Conservation (phyloP, 1,139 yeast species). For the Yamadazyma mexicana region DNA sequence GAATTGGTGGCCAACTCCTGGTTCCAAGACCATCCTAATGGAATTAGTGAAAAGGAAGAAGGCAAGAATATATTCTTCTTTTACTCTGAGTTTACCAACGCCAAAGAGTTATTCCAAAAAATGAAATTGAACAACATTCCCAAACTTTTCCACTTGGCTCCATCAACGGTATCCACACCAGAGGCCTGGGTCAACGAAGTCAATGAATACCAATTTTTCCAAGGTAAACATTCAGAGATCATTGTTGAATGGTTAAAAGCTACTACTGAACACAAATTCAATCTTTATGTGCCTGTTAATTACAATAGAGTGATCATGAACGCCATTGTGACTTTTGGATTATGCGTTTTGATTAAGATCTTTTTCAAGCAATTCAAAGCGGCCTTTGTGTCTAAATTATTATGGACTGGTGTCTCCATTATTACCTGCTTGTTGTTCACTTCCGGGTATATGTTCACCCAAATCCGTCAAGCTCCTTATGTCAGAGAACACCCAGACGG, state of each 20-base stretch:
- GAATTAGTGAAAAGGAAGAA: conserved; percentile 27
- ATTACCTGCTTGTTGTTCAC: conserved; percentile 68
- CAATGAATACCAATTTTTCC: conserved; percentile 50
- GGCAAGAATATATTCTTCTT: conserved; percentile 63
- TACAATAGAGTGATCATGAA: conserved; percentile 51
- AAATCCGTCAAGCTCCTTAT: conserved; percentile 76
- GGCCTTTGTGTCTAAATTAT: conserved; percentile 26
- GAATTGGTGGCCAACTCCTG: conserved; percentile 58
- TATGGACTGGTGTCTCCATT: conserved; percentile 70
- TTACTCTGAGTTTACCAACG: conserved; percentile 65
- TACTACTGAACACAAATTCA: conserved; percentile 44
- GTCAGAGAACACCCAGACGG: conserved; percentile 60
- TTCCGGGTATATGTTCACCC: conserved; percentile 92
- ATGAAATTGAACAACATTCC: conserved; percentile 76
- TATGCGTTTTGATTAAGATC: conserved; percentile 20
- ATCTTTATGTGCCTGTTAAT: conserved; percentile 56
- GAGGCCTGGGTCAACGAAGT: conserved; percentile 35
- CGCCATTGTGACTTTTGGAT: conserved; percentile 38
- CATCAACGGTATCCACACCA: conserved; percentile 41
- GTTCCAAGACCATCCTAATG: conserved; percentile 45
- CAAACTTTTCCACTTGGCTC: conserved; percentile 63
- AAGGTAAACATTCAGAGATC: conserved; percentile 51
- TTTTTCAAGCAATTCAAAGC: conserved; percentile 33
- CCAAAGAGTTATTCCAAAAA: conserved; percentile 52
- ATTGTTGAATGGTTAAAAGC: conserved; percentile 39